Base-by-base conservation (phyloP, 2,329 filamentous ascomycete genomes). In the Chaetomiaceae sp. region DNA sequence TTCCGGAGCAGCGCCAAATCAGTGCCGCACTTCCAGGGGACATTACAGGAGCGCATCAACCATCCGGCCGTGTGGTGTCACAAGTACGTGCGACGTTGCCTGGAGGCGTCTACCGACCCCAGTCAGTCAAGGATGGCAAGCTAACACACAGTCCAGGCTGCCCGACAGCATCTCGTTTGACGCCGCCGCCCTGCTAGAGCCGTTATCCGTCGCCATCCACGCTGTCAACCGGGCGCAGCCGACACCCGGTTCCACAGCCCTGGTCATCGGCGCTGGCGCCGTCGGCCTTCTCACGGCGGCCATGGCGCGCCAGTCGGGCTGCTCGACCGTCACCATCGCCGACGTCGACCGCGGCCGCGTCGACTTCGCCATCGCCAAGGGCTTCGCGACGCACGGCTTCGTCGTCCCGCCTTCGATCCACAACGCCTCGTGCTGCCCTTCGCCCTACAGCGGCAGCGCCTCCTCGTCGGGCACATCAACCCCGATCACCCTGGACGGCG, bases 251-350 rank as follows among this genome's bases (percentile, higher is more conserved):
- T 78, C 77, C 3, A 78, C 75, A 2, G 77, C 78, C 4, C 67
- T 85, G n/a, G 76, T 86, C 23, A 75, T 84, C n/a, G 82, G 82
- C 14, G 80, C 81, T 10, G 82, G 82, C 14, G 78, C 82, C 1
- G 76, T 86, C 25, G 82, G 82, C 1, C 68, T 85, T 3, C 69
- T 85, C 39, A 82, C 79, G 12, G 80, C 81, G 4, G 79, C 79
- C 17, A 82, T 84, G 72, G 80, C 81, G 4, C 70, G 77, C 23
- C 76, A 80, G 59, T 77, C 79, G 10, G 81, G 81, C 21, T 83
- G 81, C 54, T 74, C 74, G 1, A 70, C 73, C 30, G 75, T 86
- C 20, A 80, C 78, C 3, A 80, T 83, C 37, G 75, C 78, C 13
- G 83, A 86, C 58, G 69, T 85, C 10, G 78, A 82, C 53, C 71